Percentiles rank a stretch among this genome's conserved stretches.
Conservation (phyloP, 495 filamentous ascomycete species). For the Rhizodiscina lignyota region DNA sequence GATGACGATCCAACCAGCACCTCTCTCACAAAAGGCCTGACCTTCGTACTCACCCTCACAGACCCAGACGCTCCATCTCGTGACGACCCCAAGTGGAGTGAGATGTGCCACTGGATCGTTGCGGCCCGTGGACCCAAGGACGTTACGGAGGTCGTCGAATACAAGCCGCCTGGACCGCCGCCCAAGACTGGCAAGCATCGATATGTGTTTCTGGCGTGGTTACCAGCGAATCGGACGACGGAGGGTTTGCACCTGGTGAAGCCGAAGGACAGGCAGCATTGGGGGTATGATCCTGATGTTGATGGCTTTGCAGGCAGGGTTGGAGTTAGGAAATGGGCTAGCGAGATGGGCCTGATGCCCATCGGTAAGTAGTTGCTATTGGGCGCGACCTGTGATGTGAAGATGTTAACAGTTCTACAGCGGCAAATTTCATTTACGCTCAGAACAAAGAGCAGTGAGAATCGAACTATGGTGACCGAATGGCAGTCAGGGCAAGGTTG, state of each 20-base stretch:
- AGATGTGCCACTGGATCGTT: slow-evolving; percentile 59
- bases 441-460: slow-evolving; percentile 42
- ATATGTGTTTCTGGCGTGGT: slow-evolving; percentile 47
- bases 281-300: slow-evolving; percentile 40
- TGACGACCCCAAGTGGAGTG: slow-evolving; percentile 46
- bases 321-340: slow-evolving; percentile 46
- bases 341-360: slow-evolving; percentile 39
- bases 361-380: slow-evolving; percentile 32
- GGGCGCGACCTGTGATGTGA: background rate
- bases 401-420: slow-evolving; percentile 16
- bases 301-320: too few species aligned
- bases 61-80: slow-evolving; percentile 57
- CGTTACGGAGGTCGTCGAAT: slow-evolving; percentile 33
- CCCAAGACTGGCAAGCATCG: slow-evolving; percentile 49
- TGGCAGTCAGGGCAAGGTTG: too few species aligned
- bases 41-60: slow-evolving; percentile 36
- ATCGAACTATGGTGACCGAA: too few species aligned
- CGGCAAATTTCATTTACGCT: slow-evolving; percentile 50
- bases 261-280: slow-evolving; percentile 41
- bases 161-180: slow-evolving; percentile 46
- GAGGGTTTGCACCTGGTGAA: slow-evolving; percentile 26
- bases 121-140: slow-evolving; percentile 1
- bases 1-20: slow-evolving; percentile 6
- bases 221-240: slow-evolving; percentile 22
- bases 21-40: slow-evolving; percentile 9